Evolutionary conservation across 345 rosid genomes (phyloP), one percentile per base, ranked within the genome.

Genomic region (Carallia brachiata): DNA sequence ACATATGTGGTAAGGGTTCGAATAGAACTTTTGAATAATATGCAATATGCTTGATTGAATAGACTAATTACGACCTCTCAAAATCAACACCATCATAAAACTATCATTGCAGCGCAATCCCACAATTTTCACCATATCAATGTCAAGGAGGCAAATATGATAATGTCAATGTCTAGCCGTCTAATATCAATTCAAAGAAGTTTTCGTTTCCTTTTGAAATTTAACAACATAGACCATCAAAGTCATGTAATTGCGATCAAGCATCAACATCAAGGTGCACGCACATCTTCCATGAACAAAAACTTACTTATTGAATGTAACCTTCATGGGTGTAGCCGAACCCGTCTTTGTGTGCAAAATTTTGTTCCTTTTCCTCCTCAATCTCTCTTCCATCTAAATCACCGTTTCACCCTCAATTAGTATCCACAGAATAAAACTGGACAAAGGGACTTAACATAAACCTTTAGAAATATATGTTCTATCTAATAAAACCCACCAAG

Each of bases 281-380:
- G n/a, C n/a, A 36, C 16, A 52, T 18, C 9, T 40, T 31, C 13
- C 2, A 19, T 48, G 1, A 12, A 44, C 7, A 40, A 2, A 27
- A 69, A 81, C 94, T 83, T 77, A 94, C 98, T 90, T 86, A 84
- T 94, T 87, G 81, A 94, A 91, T 1, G 74, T 79, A 32, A 91
- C 97, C 71, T 84, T 85, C 89, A 91, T 86, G 7, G 95, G 90
- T 34, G 73, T 65, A 6, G 83, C 84, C 6, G 96, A 91, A 68
- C 97, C 98, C 2, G 95, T 94, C 84, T 91, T 94, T 7, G 92
- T 67, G 6, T 88, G 96, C 65, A 94, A 68, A 76, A 94, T 84
- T 71, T 79, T 91, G 84, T 84, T 78, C 81, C 96, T 88, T 76
- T 90, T 94, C 76, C 72, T 88, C 85, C 88, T 87, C 84, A 91